Evolutionary conservation across 2,329 filamentous ascomycete genomes (phyloP).

Genomic region (Beauveria medogensis): DNA sequence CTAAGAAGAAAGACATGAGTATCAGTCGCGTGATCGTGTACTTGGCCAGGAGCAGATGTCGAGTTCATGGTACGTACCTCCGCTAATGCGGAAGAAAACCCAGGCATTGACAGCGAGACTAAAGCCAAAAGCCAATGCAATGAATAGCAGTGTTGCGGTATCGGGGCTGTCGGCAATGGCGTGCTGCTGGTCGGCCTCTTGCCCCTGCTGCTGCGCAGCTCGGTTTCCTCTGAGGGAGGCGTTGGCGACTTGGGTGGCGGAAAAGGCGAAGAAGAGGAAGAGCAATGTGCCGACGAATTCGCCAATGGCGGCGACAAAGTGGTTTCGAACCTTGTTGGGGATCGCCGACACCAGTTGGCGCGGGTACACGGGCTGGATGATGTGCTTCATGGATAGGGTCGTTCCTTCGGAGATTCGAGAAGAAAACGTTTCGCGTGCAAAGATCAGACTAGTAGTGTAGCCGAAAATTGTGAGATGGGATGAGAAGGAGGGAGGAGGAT

Average conservation of each 20-base stretch:
- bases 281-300: conserved; percentile 35
- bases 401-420: too few relatives aligned
- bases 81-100: conserved; percentile 39
- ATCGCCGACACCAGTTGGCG: conserved; percentile 10
- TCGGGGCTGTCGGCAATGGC: conserved; percentile 36
- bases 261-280: conserved; percentile 37
- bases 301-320: conserved; percentile 17
- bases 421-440: too few relatives aligned
- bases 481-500: too few relatives aligned
- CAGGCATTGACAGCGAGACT: conserved; percentile 39
- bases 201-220: neutral
- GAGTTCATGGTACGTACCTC: conserved; percentile 13
- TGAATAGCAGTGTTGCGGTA: conserved; percentile 33
- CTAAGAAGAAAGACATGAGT: neutral
- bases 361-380: conserved; percentile 5
- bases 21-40: neutral
- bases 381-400: neutral
- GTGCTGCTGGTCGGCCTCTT: conserved; percentile 26
- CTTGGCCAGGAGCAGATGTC: too few relatives aligned
- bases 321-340: conserved; percentile 11
- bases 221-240: conserved; percentile 21
- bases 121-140: conserved; percentile 34
- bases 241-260: conserved; percentile 32
- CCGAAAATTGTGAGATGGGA: too few relatives aligned
- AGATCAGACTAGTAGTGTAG: neutral